Percentiles rank a stretch among this genome's conserved stretches.
Conservation (phyloP, 2,329 filamentous ascomycete genomes). For the Leptographium procerum region DNA sequence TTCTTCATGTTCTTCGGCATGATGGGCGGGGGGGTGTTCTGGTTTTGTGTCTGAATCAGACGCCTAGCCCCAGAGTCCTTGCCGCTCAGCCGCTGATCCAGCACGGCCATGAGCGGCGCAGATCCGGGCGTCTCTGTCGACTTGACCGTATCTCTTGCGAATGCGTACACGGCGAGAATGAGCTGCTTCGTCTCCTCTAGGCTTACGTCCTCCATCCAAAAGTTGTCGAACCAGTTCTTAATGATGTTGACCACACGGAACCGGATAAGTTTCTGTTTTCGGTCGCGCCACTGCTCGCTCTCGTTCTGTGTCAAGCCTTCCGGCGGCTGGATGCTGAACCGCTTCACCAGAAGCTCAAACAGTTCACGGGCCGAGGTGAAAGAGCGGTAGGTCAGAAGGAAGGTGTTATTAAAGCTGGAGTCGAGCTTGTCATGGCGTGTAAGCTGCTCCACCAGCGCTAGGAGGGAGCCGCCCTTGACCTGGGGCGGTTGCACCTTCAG, state of each 20-base stretch:
- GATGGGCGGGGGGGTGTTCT: slow-evolving; percentile 75
- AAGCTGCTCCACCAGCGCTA: slow-evolving; percentile 85
- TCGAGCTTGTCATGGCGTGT: slow-evolving; percentile 94
- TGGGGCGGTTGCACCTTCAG: slow-evolving; percentile 62
- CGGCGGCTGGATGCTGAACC: slow-evolving; percentile 87
- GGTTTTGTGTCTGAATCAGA: slow-evolving; percentile 75
- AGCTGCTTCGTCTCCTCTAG: slow-evolving; percentile 67
- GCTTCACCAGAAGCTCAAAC: slow-evolving; percentile 82
- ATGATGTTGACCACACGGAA: slow-evolving; percentile 96
- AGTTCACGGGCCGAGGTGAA: slow-evolving; percentile 86
- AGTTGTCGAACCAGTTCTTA: slow-evolving; percentile 97
- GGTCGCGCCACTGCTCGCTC: slow-evolving; percentile 79
- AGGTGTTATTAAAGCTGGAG: slow-evolving; percentile 93
- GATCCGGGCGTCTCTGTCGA: slow-evolving; percentile 89
- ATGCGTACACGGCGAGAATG: slow-evolving; percentile 79
- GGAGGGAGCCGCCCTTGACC: slow-evolving; percentile 79
- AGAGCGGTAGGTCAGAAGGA: slow-evolving; percentile 90
- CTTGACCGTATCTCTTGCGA: slow-evolving; percentile 84
- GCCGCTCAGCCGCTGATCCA: slow-evolving; percentile 80
- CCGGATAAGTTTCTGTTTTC: slow-evolving; percentile 90
- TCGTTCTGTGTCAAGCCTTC: slow-evolving; percentile 65
- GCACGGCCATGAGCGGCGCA: slow-evolving; percentile 67
- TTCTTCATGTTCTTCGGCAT: slow-evolving; percentile 99
- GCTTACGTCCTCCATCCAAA: slow-evolving; percentile 94
- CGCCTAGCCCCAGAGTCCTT: slow-evolving; percentile 79